phyloP scores from a whole-genome alignment of 345 rosid genomes.

The Camelina laxa region DNA sequence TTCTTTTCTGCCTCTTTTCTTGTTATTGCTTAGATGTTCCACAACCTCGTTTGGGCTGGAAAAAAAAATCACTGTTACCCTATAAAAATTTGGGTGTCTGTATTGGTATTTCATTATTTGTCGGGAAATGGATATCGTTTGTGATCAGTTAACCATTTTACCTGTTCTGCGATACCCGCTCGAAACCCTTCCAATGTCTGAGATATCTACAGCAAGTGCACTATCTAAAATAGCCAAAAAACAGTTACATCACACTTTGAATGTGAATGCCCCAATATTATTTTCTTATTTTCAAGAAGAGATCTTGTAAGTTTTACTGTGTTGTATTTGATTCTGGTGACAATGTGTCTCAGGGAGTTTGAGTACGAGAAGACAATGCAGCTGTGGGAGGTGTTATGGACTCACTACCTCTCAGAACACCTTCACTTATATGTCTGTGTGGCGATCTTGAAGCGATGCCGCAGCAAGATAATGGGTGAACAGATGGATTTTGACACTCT shows the following conservation, averaged over 20 bases:
- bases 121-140: neutral
- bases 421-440: constrained; percentile 86
- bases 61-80: neutral
- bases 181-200: neutral
- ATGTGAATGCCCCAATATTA: neutral
- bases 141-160: neutral
- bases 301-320: neutral
- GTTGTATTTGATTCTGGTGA: constrained; percentile 26
- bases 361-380: constrained; percentile 78
- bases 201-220: neutral
- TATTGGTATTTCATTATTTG: neutral
- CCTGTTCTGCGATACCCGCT: neutral
- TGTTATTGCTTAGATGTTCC: constrained; percentile 7
- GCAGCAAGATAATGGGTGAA: constrained; percentile 83
- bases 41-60: neutral
- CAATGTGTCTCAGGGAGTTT: constrained; percentile 68
- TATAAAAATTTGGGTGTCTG: neutral
- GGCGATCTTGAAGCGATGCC: constrained; percentile 87
- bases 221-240: neutral
- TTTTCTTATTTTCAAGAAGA: neutral
- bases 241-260: constrained; percentile 5
- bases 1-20: constrained; percentile 10
- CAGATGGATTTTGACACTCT: constrained; percentile 97
- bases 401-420: constrained; percentile 83
- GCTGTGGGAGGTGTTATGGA: constrained; percentile 97